Base-by-base conservation (phyloP, 345 rosid species). In the Abelmoschus esculentus region DNA sequence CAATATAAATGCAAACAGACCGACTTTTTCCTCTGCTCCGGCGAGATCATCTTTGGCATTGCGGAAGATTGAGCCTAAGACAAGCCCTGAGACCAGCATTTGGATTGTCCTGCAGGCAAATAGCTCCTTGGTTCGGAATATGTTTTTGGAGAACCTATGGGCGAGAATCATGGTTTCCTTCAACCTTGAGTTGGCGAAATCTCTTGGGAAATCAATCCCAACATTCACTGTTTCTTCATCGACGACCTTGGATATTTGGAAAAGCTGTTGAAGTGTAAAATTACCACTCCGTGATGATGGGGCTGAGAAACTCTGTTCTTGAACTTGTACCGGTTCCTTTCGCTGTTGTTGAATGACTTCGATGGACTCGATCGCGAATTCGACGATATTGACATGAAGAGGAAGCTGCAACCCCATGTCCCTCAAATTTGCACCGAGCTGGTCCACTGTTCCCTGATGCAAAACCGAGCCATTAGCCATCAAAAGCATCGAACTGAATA, bases 1-100 rank as follows among this genome's bases (percentile, higher is more conserved):
- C 69, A 95, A 72, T 76, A 87, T 84, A 74, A 95, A 95, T 0
- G 99, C 99, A 66, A 91, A 95, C 32, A 95, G 78, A 11, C 99
- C 99, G n/a, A 95, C 97, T 61, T 86, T 83, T 79, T 89, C 96
- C 28, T 83, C 74, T 0, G 98, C 89, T 46, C 97, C 96, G 0
- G 61, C 17, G 3, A 91, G 49, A 79, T 87, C 86, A 17, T 87
- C 90, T 70, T 78, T 83, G 5, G 86, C 79, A 54, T 84, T 79
- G 76, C 79, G 81, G 70, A 95, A 95, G 66, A 95, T 88, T 19
- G 93, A 87, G n/a, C 99, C 99, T 14, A 95, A 78, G 70, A 95
- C 93, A 6, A 95, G 73, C 50, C 97, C 96, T 7, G 96, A 87
- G 56, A 85, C 56, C 82, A 95, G 74, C 91, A 91, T 89, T 54